phyloP scores from a whole-genome alignment of 1,284 basidiomycete genomes.

The Papiliotrema laurentii region DNA sequence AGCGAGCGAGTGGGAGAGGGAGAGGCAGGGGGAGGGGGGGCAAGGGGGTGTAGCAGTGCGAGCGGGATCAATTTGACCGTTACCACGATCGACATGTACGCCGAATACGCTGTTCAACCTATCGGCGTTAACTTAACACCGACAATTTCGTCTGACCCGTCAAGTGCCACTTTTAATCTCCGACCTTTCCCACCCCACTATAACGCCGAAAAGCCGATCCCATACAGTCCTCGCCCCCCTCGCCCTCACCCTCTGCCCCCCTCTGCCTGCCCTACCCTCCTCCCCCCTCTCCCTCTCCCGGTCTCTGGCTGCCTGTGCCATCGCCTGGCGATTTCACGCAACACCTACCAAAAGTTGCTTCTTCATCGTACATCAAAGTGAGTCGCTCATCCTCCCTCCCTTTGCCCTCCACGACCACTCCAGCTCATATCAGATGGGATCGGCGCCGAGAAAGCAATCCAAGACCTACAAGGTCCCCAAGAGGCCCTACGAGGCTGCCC shows the following conservation, averaged over 20 bases:
- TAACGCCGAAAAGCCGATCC: background rate
- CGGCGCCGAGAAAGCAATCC: constrained; percentile 46
- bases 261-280: background rate
- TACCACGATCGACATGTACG: too few species aligned
- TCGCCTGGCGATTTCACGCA: background rate
- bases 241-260: background rate
- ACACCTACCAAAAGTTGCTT: background rate
- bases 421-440: constrained; percentile 11
- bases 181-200: background rate
- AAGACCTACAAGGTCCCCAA: constrained; percentile 95
- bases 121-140: constrained; percentile 9
- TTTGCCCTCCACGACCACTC: background rate
- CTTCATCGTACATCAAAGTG: constrained; percentile 14
- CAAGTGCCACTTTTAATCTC: background rate
- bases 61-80: constrained; percentile 4
- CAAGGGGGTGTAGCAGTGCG: background rate
- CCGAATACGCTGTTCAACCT: too few species aligned
- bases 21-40: background rate
- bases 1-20: constrained; percentile 1
- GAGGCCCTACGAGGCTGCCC: constrained; percentile 94
- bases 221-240: background rate
- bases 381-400: constrained; percentile 3
- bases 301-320: background rate
- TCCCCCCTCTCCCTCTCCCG: background rate
- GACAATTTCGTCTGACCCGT: constrained; percentile 3